These are phyloP conservation scores for Zymoseptoria pseudotritici DNA, from an alignment of 2,329 filamentous ascomycete genomes.

Conservation along the genomic window DNA sequence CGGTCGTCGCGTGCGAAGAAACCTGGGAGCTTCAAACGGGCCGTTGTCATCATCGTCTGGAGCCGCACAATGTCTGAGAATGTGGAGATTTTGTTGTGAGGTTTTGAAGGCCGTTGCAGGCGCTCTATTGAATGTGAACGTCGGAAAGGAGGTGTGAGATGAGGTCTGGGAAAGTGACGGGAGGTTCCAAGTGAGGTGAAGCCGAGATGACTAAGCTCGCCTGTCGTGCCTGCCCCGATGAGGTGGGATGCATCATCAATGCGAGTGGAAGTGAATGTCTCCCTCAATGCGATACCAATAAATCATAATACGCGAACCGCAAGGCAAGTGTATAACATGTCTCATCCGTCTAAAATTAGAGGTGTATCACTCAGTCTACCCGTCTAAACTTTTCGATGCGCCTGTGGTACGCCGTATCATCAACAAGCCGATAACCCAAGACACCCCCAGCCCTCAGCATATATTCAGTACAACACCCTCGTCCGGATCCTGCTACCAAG, in stretches of 20 bases:
- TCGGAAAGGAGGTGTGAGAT: not conserved
- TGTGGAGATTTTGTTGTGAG: not conserved
- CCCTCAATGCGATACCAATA: too few relatives aligned
- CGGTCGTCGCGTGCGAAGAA: not conserved
- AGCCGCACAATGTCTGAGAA: too few relatives aligned
- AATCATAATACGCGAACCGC: too few relatives aligned
- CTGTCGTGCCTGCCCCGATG: too few relatives aligned
- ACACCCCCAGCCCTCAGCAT: not conserved
- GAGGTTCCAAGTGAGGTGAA: too few relatives aligned
- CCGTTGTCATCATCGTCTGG: not conserved
- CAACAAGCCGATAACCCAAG: not conserved
- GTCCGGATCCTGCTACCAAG: conserved; percentile 47
- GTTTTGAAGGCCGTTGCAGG: not conserved
- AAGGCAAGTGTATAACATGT: too few relatives aligned
- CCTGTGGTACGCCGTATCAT: not conserved
- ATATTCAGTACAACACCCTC: conserved; percentile 39
- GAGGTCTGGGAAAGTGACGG: too few relatives aligned
- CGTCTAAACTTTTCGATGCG: too few relatives aligned
- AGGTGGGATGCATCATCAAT: too few relatives aligned
- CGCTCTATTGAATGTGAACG: not conserved
- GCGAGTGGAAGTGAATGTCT: too few relatives aligned
- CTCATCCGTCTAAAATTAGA: too few relatives aligned
- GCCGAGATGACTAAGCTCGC: not conserved
- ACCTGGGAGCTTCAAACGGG: not conserved
- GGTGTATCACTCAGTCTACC: too few relatives aligned